Conservation (phyloP, 2,329 filamentous ascomycete species). For the Dothideomycetes sp. region DNA sequence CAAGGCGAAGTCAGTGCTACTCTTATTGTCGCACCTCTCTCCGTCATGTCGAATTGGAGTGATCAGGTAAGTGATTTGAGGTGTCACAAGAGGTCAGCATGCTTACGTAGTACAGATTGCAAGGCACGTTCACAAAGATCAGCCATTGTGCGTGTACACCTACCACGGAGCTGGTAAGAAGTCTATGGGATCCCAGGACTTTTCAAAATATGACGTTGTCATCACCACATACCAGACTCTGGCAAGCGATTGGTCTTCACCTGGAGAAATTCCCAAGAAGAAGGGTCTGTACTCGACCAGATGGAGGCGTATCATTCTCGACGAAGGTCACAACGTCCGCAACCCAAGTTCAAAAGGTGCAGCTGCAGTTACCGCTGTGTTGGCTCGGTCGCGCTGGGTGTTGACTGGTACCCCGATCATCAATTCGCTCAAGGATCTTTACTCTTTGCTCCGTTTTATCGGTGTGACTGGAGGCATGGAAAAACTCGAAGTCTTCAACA, state of each 20-base stretch:
- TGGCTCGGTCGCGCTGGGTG: slow-evolving; percentile 67
- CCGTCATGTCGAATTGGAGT: slow-evolving; percentile 86
- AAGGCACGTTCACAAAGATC: slow-evolving; percentile 58
- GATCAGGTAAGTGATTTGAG: slow-evolving; percentile 42
- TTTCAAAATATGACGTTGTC: slow-evolving; percentile 63
- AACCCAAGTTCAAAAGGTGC: slow-evolving; percentile 67
- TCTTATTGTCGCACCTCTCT: slow-evolving; percentile 71
- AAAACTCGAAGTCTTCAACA: slow-evolving; percentile 63
- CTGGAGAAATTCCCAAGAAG: slow-evolving; percentile 27
- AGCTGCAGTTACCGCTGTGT: slow-evolving; percentile 56
- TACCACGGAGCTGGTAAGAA: slow-evolving; percentile 62
- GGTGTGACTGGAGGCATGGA: slow-evolving; percentile 67
- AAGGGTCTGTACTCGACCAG: slow-evolving; percentile 52
- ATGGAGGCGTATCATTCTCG: slow-evolving; percentile 72
- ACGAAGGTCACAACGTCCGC: slow-evolving; percentile 75
- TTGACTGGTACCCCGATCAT: slow-evolving; percentile 54
- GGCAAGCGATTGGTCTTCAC: slow-evolving; percentile 49
- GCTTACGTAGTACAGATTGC: slow-evolving; percentile 39
- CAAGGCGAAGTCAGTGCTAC: slow-evolving; percentile 46
- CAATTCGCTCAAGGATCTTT: slow-evolving; percentile 63
- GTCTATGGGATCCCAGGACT: slow-evolving; percentile 43
- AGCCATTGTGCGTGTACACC: slow-evolving; percentile 56
- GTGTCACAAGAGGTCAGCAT: background rate
- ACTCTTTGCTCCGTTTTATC: slow-evolving; percentile 70
- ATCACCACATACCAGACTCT: slow-evolving; percentile 79